Base-by-base conservation (phyloP, 352 stramenopile genomes). In the Pythium angustatum region DNA sequence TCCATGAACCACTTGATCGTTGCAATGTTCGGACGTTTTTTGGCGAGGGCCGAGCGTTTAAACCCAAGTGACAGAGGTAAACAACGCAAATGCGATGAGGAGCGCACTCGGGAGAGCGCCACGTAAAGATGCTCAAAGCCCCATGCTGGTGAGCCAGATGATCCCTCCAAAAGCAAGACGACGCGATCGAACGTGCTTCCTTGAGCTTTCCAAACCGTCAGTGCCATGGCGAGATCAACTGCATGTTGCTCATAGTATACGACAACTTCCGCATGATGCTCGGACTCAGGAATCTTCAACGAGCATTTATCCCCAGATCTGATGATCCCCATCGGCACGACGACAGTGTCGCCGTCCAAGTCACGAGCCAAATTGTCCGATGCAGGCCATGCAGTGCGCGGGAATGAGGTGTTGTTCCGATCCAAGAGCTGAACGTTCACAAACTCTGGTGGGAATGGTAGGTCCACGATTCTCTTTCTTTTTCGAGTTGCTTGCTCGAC, bases 121-220 rank as follows among this genome's bases (percentile, higher is more conserved):
- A 60, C 52, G 27, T 60, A 60, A 1, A 60, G 33, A 36, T 50
- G 52, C 19, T 60, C 52, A 36, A 60, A 60, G 17, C 9, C 7
- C 52, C 52, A 60, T n/a, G 19, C 2, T 10, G 52, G 52, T 24
- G 33, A 27, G 12, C 24, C 12, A 2, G 22, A 26, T 7, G 52
- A n/a, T 50, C n/a, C n/a, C n/a, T 60, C 52, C 4, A 60, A 36
- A 34, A 33, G 52, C 2, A 60, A 10, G 26, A 50, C 21, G 17
- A 60, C 34, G 14, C 52, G 52, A 19, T 58, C 51, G 33, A 43
- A 61, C 1, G 54, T 61, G 14, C 21, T 19, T 34, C 54, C 54
- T 51, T 61, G 54, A 4, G 54, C 38, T 19, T 61, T 61, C 54
- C 38, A 61, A 5, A 61, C 26, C 2, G 54, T 61, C 10, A 61